These are phyloP conservation scores for Oenanthe sinensis DNA, from an alignment of 129 eudicot species.

Conservation along the genomic window DNA sequence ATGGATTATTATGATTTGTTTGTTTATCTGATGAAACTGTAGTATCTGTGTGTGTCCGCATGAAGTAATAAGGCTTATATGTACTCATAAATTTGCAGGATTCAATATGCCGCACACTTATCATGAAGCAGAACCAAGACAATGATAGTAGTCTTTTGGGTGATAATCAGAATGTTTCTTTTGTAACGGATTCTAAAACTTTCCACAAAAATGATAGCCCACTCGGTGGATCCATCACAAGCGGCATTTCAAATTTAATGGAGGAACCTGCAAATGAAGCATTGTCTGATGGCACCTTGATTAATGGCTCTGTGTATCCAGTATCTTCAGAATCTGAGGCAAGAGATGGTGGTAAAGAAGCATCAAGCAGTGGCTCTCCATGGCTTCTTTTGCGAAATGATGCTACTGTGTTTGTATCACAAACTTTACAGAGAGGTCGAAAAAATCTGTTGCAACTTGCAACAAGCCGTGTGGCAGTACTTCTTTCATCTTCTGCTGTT, in stretches of 20 bases:
- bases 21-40: background rate
- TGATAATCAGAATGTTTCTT: slow-evolving; percentile 24
- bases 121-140: slow-evolving; percentile 24
- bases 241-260: slow-evolving; percentile 23
- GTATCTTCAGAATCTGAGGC: slow-evolving; percentile 36
- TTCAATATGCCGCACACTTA: slow-evolving; percentile 28
- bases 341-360: slow-evolving; percentile 60
- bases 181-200: slow-evolving; percentile 20
- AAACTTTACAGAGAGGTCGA: slow-evolving; percentile 73
- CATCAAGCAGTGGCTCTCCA: slow-evolving; percentile 90
- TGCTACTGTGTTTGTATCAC: slow-evolving; percentile 69
- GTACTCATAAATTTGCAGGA: slow-evolving; percentile 24
- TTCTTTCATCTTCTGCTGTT: slow-evolving; percentile 87
- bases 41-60: background rate
- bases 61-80: slow-evolving; percentile 1
- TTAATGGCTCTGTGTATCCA: slow-evolving; percentile 18
- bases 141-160: slow-evolving; percentile 14
- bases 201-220: slow-evolving; percentile 28
- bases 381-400: slow-evolving; percentile 86
- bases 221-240: slow-evolving; percentile 21
- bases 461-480: slow-evolving; percentile 78
- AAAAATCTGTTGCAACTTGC: slow-evolving; percentile 89
- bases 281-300: slow-evolving; percentile 26
- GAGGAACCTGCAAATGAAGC: slow-evolving; percentile 26
- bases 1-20: background rate